Percentiles rank a stretch among this genome's conserved stretches.
Conservation (phyloP, 352 stramenopile genomes). For the Nothophytophthora sp. region DNA sequence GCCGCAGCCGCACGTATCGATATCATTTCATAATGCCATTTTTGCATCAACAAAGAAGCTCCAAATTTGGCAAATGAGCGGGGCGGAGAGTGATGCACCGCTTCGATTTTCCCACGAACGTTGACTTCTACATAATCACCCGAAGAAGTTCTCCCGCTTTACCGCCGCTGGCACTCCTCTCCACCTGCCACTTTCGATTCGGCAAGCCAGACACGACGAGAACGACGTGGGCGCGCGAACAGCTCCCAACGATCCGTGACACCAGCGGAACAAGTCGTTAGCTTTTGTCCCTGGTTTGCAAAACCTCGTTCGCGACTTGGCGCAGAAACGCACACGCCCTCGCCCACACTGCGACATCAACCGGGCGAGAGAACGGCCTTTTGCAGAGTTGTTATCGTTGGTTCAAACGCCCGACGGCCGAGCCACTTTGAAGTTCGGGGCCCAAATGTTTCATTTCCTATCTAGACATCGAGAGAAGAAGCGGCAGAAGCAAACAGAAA, state of each 20-base stretch:
- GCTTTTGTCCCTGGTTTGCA: not conserved
- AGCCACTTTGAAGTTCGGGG: slow-evolving; percentile 16
- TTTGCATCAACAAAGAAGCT: too few species aligned
- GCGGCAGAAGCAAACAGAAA: slow-evolving; percentile 6
- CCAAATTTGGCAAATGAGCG: too few species aligned
- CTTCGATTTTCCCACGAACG: too few species aligned
- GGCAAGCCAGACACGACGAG: not conserved
- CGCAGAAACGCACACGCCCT: too few species aligned
- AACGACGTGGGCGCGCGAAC: not conserved
- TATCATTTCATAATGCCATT: too few species aligned
- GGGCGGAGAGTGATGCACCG: too few species aligned
- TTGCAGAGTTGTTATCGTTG: not conserved
- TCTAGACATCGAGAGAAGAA: slow-evolving; percentile 14
- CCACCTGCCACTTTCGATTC: slow-evolving; percentile 7
- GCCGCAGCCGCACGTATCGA: not conserved
- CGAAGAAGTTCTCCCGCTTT: too few species aligned
- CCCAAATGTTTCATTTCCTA: slow-evolving; percentile 33
- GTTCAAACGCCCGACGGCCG: too few species aligned
- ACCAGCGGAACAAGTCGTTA: not conserved
- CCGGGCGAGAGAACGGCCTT: not conserved
- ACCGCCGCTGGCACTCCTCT: not conserved
- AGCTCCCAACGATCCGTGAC: too few species aligned
- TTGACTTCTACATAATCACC: too few species aligned
- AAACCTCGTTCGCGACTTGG: too few species aligned
- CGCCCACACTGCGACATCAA: slow-evolving; percentile 14